phyloP scores from a whole-genome alignment of 106 monocot species.

The Apostasia shenzhenica region DNA sequence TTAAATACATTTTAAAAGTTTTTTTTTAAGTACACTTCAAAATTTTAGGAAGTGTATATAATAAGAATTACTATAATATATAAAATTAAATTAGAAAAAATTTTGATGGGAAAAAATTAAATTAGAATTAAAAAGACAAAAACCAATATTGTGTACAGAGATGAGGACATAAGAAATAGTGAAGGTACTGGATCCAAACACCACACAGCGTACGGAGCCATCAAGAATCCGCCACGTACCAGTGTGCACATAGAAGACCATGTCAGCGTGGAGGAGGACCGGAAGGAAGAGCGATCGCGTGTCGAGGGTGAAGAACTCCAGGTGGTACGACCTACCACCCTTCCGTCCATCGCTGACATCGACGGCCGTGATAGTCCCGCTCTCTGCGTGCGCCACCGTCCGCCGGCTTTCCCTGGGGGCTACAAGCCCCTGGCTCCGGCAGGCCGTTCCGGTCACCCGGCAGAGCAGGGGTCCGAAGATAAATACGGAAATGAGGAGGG shows the following conservation, averaged over 20 bases:
- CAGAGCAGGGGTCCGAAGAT: not conserved
- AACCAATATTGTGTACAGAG: no score
- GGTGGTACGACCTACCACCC: constrained; percentile 34
- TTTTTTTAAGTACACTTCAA: no score
- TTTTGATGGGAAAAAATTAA: no score
- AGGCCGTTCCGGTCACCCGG: not conserved
- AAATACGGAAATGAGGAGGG: not conserved
- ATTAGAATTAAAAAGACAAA: no score
- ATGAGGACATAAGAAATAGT: no score
- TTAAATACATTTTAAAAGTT: no score
- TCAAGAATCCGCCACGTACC: constrained; percentile 17
- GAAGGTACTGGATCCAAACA: no score
- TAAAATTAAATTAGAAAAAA: no score
- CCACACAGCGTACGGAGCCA: no score
- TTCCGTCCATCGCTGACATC: constrained; percentile 41
- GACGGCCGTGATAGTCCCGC: constrained; percentile 54
- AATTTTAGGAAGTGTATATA: no score
- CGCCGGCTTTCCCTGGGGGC: constrained; percentile 51
- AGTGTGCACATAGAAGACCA: constrained; percentile 80
- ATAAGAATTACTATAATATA: no score
- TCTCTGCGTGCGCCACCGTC: constrained; percentile 33
- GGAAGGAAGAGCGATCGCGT: constrained; percentile 72
- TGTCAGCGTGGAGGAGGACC: constrained; percentile 72
- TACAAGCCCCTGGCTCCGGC: constrained; percentile 4
- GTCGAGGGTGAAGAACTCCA: constrained; percentile 70